These are phyloP conservation scores for Rhododendron simsii DNA, from an alignment of 148 eudicot genomes.

Conservation along the genomic window DNA sequence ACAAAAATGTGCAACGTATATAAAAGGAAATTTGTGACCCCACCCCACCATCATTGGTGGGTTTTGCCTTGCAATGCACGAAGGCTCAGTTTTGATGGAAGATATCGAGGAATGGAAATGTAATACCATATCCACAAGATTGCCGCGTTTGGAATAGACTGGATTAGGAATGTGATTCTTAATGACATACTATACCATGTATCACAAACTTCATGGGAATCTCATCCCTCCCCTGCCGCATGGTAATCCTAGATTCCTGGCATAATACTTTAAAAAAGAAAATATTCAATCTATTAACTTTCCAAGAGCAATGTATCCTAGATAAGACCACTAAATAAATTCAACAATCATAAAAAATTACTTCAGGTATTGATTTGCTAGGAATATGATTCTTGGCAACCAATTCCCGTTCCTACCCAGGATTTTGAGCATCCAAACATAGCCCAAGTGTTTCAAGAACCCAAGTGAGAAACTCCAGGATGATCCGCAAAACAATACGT, in stretches of 20 bases:
- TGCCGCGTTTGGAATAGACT: not conserved
- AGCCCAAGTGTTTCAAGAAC: slow-evolving; percentile 1
- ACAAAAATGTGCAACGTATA: not conserved
- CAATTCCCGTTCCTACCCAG: not conserved
- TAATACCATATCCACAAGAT: not conserved
- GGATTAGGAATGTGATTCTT: too few relatives aligned
- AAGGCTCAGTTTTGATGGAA: not conserved
- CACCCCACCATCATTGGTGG: slow-evolving; percentile 8
- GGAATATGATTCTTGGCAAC: not conserved
- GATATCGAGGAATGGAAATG: not conserved
- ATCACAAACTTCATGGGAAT: too few relatives aligned
- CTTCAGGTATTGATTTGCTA: not conserved
- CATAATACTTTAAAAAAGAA: not conserved
- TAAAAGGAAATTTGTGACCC: not conserved
- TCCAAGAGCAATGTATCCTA: not conserved
- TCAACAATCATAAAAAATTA: not conserved
- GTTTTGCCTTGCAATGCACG: not conserved
- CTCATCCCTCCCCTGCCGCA: not conserved
- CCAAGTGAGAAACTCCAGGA: slow-evolving; percentile 8
- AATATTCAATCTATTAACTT: not conserved
- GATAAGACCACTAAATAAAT: not conserved
- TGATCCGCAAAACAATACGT: slow-evolving; percentile 9
- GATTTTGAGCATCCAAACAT: not conserved
- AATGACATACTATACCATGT: not conserved
- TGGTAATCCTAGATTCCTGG: not conserved